These are phyloP conservation scores for Podospora fimiseda DNA, from an alignment of 495 filamentous ascomycete species.

Conservation along the genomic window DNA sequence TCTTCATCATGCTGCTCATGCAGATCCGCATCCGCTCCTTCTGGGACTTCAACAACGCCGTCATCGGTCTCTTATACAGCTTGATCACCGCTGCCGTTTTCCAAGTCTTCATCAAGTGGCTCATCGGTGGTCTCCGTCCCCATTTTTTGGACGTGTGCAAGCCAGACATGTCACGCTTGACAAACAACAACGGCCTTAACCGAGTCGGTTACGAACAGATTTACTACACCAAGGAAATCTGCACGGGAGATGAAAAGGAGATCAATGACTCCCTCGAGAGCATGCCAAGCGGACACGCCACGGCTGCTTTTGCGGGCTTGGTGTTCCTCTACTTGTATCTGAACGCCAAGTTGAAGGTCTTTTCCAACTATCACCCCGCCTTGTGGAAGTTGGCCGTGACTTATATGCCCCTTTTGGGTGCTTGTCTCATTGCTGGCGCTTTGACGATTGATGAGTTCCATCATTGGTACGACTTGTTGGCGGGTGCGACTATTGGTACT, in stretches of 20 bases:
- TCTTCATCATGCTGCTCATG: slow-evolving; percentile 50
- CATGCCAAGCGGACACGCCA: slow-evolving; percentile 44
- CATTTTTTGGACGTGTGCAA: slow-evolving; percentile 55
- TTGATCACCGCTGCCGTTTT: slow-evolving; percentile 53
- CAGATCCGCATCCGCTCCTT: slow-evolving; percentile 58
- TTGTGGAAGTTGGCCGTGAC: slow-evolving; percentile 31
- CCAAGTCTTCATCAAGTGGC: slow-evolving; percentile 40
- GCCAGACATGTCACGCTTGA: slow-evolving; percentile 38
- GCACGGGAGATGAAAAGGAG: slow-evolving; percentile 45
- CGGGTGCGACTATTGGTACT: slow-evolving; percentile 53
- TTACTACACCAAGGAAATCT: slow-evolving; percentile 45
- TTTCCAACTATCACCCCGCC: slow-evolving; percentile 50
- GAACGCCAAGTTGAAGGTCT: slow-evolving; percentile 60
- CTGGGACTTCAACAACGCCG: slow-evolving; percentile 61
- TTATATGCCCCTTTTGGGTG: slow-evolving; percentile 49
- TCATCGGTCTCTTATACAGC: slow-evolving; percentile 54
- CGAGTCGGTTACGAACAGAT: slow-evolving; percentile 38
- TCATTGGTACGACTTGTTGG: slow-evolving; percentile 55
- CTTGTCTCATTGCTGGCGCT: slow-evolving; percentile 50
- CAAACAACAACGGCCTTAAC: slow-evolving; percentile 26
- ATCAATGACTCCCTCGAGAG: slow-evolving; percentile 52
- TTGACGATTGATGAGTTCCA: slow-evolving; percentile 58
- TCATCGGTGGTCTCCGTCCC: slow-evolving; percentile 33
- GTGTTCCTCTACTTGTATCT: slow-evolving; percentile 53
- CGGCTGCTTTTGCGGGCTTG: slow-evolving; percentile 52